Conservation (phyloP, 805 yeast genomes). For the Kodamaea kakaduensis region DNA sequence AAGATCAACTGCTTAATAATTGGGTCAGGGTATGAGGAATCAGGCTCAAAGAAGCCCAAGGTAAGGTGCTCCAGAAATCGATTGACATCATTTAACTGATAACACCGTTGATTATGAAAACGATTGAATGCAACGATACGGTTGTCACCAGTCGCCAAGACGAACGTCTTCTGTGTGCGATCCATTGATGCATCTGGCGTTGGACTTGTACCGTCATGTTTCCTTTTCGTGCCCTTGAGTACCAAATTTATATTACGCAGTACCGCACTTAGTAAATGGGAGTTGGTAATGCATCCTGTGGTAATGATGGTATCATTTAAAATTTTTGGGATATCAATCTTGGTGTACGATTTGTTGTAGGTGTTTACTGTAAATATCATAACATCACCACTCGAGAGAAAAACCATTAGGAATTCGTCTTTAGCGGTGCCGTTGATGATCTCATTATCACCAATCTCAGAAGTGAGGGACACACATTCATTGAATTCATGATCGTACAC, state of each 20-base stretch:
- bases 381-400: conserved; percentile 68
- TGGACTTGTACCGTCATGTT: conserved; percentile 12
- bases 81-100: conserved; percentile 47
- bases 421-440: conserved; percentile 58
- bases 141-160: conserved; percentile 74
- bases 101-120: conserved; percentile 50
- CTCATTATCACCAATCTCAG: conserved; percentile 45
- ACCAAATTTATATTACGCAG: conserved; percentile 27
- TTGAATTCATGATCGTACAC: conserved; percentile 60
- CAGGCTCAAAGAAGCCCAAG: conserved; percentile 47
- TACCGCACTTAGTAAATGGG: conserved; percentile 44
- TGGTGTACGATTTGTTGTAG: conserved; percentile 31
- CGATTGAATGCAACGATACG: conserved; percentile 61
- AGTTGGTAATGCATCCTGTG: conserved; percentile 60
- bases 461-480: conserved; percentile 45
- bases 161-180: conserved; percentile 42
- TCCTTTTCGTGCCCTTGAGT: conserved; percentile 31
- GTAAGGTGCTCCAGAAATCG: conserved; percentile 42
- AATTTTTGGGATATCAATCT: conserved; percentile 38
- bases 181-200: conserved; percentile 17
- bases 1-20: conserved; percentile 64
- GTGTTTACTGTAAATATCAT: conserved; percentile 46
- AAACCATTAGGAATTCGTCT: conserved; percentile 61
- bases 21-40: conserved; percentile 63
- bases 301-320: conserved; percentile 54